Base-by-base conservation (phyloP, 441 rosid genomes). In the Adansonia grandidieri region DNA sequence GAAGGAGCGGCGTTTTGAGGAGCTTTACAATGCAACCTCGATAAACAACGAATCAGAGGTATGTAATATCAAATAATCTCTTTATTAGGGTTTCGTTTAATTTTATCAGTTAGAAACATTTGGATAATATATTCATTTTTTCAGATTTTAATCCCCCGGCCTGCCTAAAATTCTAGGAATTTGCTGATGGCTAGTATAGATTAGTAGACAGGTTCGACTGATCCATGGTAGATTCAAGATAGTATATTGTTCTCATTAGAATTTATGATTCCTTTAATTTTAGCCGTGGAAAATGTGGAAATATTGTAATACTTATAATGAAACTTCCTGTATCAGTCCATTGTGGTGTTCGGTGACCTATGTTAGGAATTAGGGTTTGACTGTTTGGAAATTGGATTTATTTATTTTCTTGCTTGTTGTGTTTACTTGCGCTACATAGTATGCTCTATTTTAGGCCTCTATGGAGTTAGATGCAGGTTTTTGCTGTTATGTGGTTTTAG, bases 31-130 rank as follows among this genome's bases (percentile, higher is more conserved):
- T 84, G 87, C 81, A 78, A 53, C 86, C 80, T 78, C 74, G 51
- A 65, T 87, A 83, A 82, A 87, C 84, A 65, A n/a, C 61, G 80
- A 63, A 75, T 85, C 86, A 45, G 82, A 89, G 91, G 89, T 86
- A 89, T 79, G 89, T 77, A 80, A 77, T 77, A 73, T 80, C 65
- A 19, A 45, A 19, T 24, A 19, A 47, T 19, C 76, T 78, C 77
- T 77, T 77, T 58, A 78, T 80, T 82, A 68, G 79, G 84, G 77
- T 68, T 78, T 81, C 77, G 13, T 56, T 65, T 51, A 70, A 10
- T 22, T 20, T 54, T 56, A 15, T 32, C 73, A 14, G n/a, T 66
- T 37, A 14, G 10, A 64, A 32, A 64, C 44, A 37, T 64, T 64
- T 6, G 4, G 40, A 64, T n/a, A 5, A 14, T 40, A 44, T 4